Base-by-base conservation (phyloP, 805 yeast genomes). In the Candida verbasci region DNA sequence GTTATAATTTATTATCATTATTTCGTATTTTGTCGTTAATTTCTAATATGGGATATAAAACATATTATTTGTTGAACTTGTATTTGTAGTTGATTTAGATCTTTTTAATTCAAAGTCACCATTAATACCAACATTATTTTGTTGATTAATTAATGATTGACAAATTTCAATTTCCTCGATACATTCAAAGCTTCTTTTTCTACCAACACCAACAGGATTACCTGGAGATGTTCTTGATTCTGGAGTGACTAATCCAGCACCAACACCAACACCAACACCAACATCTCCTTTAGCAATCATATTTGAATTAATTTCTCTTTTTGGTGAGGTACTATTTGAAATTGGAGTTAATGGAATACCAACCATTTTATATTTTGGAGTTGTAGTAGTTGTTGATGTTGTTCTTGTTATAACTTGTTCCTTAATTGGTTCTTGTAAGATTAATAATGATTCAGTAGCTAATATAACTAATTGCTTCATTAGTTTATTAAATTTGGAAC, bases 381-480 rank as follows among this genome's bases (percentile, higher is more conserved):
- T 64, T 29, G 60, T 52, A n/a, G 10, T 24, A n/a, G n/a, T n/a
- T n/a, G n/a, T n/a, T 24, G 25, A 24, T 24, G 25, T 7, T 6
- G 25, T 24, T 9, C 10, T 4, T 11, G 6, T 24, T 6, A 18
- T 18, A 18, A 18, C 8, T 6, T 6, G 8, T 18, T 18, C 21
- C 8, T 18, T 18, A 17, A 50, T 40, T 17, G 38, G 41, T 34
- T 36, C 48, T 46, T 34, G 34, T 18, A 37, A 35, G 8, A 42
- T 11, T 24, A 24, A 42, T 44, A 56, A 50, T 26, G 50, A 53
- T 21, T 49, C 46, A 40, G 58, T 57, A 29, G 65, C 58, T 38
- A 54, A 58, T 22, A 50, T 50, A 27, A 63, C 55, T 44, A 66
- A 46, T 22, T 53, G 44, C 39, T 52, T 56, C 72, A 66, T 66